phyloP scores from a whole-genome alignment of 2,329 filamentous ascomycete species.

The Diaporthe nobilis region DNA sequence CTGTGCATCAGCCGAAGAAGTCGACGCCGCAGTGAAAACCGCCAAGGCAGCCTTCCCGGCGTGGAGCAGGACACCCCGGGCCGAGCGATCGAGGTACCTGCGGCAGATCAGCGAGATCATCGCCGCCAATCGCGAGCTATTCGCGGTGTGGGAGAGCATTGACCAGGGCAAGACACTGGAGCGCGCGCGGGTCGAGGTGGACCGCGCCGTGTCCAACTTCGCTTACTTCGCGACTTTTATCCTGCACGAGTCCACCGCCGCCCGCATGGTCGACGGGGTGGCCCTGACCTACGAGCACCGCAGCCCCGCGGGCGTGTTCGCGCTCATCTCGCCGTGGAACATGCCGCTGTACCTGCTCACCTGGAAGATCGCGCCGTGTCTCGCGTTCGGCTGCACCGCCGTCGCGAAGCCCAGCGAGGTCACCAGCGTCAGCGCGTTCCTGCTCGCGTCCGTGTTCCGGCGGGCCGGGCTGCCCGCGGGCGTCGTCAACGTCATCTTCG shows the following conservation, averaged over 20 bases:
- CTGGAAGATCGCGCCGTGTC: slow-evolving; percentile 53
- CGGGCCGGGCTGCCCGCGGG: slow-evolving; percentile 48
- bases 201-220: slow-evolving; percentile 53
- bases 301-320: slow-evolving; percentile 52
- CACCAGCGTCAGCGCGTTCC: slow-evolving; percentile 51
- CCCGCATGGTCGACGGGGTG: slow-evolving; percentile 51
- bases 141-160: slow-evolving; percentile 54
- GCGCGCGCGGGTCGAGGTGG: slow-evolving; percentile 51
- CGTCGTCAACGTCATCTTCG: slow-evolving; percentile 52
- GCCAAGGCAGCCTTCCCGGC: slow-evolving; percentile 48
- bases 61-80: slow-evolving; percentile 49
- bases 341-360: slow-evolving; percentile 54
- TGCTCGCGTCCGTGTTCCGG: slow-evolving; percentile 47
- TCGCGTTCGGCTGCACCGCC: slow-evolving; percentile 54
- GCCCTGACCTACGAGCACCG: slow-evolving; percentile 53
- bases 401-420: slow-evolving; percentile 54
- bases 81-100: slow-evolving; percentile 47
- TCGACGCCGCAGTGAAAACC: slow-evolving; percentile 46
- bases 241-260: slow-evolving; percentile 50
- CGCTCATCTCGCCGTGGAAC: slow-evolving; percentile 54
- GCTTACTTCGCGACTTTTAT: slow-evolving; percentile 54
- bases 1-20: slow-evolving; percentile 45
- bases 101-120: slow-evolving; percentile 48
- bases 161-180: slow-evolving; percentile 54
- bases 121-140: slow-evolving; percentile 49